Evolutionary conservation across 2,329 filamentous ascomycete species (phyloP).

Genomic region (Talaromyces sp.): DNA sequence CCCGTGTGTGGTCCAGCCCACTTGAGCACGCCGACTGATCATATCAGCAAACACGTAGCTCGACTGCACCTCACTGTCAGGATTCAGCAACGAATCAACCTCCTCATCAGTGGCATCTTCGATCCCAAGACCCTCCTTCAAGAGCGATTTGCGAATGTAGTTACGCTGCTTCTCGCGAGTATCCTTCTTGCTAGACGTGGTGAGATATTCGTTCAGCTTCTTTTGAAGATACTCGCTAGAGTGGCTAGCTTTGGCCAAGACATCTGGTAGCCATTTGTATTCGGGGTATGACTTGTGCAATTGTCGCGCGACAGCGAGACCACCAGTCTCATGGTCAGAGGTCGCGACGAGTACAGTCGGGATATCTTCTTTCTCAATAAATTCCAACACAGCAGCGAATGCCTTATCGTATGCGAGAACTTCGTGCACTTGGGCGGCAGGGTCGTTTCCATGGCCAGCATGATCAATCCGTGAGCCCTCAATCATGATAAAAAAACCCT

Average conservation of each 20-base stretch:
- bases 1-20: slow-evolving; percentile 93
- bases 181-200: slow-evolving; percentile 32
- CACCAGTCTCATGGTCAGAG: slow-evolving; percentile 95
- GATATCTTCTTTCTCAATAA: slow-evolving; percentile 71
- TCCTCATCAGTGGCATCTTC: slow-evolving; percentile 69
- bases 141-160: slow-evolving; percentile 67
- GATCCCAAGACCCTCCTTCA: slow-evolving; percentile 72
- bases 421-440: slow-evolving; percentile 80
- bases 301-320: slow-evolving; percentile 76
- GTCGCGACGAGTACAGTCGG: slow-evolving; percentile 78
- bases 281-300: slow-evolving; percentile 61
- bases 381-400: slow-evolving; percentile 79
- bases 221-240: slow-evolving; percentile 67
- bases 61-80: slow-evolving; percentile 52
- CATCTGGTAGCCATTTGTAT: slow-evolving; percentile 77
- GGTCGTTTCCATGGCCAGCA: slow-evolving; percentile 81
- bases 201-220: slow-evolving; percentile 61
- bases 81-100: slow-evolving; percentile 61
- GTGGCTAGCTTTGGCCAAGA: slow-evolving; percentile 75
- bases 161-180: slow-evolving; percentile 49
- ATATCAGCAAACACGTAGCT: slow-evolving; percentile 73
- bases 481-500: slow-evolving; percentile 98
- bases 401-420: slow-evolving; percentile 92
- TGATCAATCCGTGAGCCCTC: slow-evolving; percentile 96
- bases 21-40: slow-evolving; percentile 79